phyloP scores from a whole-genome alignment of 2,329 filamentous ascomycete species.

The Sporothrix sp. region DNA sequence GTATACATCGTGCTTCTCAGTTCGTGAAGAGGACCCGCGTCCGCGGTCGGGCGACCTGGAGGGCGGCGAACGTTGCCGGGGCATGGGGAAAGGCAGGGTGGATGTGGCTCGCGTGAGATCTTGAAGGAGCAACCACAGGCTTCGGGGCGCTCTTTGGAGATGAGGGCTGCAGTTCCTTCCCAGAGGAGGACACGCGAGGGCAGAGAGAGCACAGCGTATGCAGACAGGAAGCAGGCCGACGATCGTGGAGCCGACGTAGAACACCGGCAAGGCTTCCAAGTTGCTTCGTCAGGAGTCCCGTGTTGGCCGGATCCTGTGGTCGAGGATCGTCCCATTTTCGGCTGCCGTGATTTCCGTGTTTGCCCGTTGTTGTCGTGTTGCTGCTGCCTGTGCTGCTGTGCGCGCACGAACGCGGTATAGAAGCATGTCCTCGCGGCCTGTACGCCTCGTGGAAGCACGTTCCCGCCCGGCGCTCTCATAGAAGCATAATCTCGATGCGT shows the following conservation, averaged over 20 bases:
- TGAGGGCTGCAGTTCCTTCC: not conserved
- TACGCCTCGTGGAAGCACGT: not conserved
- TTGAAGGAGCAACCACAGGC: not conserved
- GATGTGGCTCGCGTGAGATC: not conserved
- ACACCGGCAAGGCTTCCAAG: not conserved
- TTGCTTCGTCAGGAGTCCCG: not conserved
- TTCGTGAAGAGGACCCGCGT: conserved; percentile 33
- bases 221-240: conserved; percentile 1
- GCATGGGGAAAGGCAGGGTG: conserved; percentile 36
- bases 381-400: not conserved
- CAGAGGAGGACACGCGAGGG: not conserved
- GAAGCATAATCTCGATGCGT: conserved; percentile 5
- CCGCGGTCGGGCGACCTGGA: conserved; percentile 38
- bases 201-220: not conserved
- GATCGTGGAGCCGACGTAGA: not conserved
- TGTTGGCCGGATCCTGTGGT: too few relatives aligned
- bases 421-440: not conserved
- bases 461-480: not conserved
- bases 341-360: not conserved
- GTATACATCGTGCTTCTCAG: conserved; percentile 44
- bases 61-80: conserved; percentile 43
- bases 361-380: not conserved
- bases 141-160: not conserved
- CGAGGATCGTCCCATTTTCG: too few relatives aligned
- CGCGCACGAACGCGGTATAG: not conserved